Conservation (phyloP, 148 eudicot species). For the Cornus suecica region DNA sequence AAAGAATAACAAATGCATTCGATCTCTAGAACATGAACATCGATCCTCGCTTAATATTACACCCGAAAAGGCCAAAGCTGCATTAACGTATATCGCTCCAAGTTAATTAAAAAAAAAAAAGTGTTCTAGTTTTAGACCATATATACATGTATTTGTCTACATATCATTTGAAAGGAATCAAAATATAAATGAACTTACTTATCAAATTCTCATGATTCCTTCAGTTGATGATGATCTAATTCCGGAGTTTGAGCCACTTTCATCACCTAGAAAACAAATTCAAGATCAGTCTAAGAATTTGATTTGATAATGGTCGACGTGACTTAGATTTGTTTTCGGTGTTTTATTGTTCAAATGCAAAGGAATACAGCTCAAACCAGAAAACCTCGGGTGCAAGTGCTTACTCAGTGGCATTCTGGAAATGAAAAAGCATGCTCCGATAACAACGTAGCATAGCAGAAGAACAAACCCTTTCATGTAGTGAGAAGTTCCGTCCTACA, state of each 20-base stretch:
- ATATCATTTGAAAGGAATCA: background rate
- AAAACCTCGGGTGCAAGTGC: background rate
- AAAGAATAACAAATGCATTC: constrained; percentile 12
- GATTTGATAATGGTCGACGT: background rate
- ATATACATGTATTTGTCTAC: no score
- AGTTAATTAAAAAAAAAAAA: background rate
- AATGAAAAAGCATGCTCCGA: constrained; percentile 70
- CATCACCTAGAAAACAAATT: constrained; percentile 1
- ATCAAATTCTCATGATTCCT: constrained; percentile 17
- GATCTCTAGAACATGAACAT: constrained; percentile 1
- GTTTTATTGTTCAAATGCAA: no score
- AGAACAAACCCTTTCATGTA: constrained; percentile 82
- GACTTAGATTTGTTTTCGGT: background rate
- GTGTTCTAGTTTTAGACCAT: background rate
- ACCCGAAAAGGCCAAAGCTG: constrained; percentile 9
- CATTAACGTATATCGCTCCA: background rate
- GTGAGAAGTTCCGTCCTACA: constrained; percentile 76
- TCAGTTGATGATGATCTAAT: constrained; percentile 16
- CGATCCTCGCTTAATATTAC: background rate
- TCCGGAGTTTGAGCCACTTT: constrained; percentile 8
- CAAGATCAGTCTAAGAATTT: background rate
- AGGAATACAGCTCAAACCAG: no score
- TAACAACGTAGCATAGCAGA: constrained; percentile 65
- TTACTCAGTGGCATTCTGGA: constrained; percentile 37
- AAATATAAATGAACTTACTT: constrained; percentile 13